Conservation (phyloP, 2,329 filamentous ascomycete species). For the Cladophialophora bantiana region DNA sequence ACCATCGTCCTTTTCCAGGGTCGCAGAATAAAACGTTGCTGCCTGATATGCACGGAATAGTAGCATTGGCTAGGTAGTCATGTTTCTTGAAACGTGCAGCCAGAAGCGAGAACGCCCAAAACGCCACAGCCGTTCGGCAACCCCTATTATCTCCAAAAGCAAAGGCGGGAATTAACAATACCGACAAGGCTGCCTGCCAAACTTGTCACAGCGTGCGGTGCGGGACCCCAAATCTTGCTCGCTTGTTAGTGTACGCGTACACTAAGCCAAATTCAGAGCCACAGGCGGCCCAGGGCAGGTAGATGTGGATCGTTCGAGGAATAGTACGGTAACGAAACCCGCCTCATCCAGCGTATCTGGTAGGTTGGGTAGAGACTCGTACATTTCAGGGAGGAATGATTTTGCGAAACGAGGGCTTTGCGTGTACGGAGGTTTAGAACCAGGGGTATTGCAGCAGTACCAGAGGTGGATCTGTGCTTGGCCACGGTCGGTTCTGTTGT, state of each 20-base stretch:
- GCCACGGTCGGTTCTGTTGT: too few relatives aligned
- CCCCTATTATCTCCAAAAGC: not conserved
- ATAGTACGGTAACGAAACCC: too few relatives aligned
- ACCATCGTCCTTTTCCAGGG: not conserved
- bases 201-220: not conserved
- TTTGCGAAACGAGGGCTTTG: too few relatives aligned
- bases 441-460: too few relatives aligned
- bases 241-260: slow-evolving; percentile 16
- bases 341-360: too few relatives aligned
- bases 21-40: slow-evolving; percentile 13
- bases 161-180: not conserved
- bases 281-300: not conserved
- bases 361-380: too few relatives aligned
- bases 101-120: not conserved
- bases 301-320: too few relatives aligned
- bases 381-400: too few relatives aligned
- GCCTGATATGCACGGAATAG: not conserved
- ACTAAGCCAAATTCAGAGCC: slow-evolving; percentile 6
- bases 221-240: not conserved
- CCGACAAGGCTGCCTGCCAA: not conserved
- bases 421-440: too few relatives aligned
- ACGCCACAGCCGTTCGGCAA: not conserved
- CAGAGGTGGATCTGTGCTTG: too few relatives aligned
- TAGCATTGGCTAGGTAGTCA: not conserved
- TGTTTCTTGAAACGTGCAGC: slow-evolving; percentile 1